Base-by-base conservation (phyloP, 371 early-diverging fungal genomes). In the Coemansia sp. region DNA sequence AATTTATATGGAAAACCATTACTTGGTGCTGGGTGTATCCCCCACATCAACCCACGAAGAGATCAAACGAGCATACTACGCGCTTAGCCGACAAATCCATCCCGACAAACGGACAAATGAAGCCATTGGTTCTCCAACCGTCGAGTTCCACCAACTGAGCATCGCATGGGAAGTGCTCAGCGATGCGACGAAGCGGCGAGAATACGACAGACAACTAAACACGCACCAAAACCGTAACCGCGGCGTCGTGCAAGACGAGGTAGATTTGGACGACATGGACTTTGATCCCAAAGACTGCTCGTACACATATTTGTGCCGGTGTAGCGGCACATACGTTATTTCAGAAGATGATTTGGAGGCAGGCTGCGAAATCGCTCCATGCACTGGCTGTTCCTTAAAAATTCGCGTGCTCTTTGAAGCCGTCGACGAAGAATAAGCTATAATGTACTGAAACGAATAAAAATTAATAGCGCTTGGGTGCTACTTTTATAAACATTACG, bases 401-500 rank as follows among this genome's bases (percentile, higher is more conserved):
- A 78, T 82, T 37, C 48, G 59, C 1, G 83, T 82, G 11, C 33
- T 79, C 23, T 82, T 72, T 54, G 65, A 72, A 14, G 71, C 58
- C 4, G 51, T 57, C 1, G 68, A 64, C 6, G 60, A 71, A n/a
- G 25, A 37, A 52, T 23, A 52, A 23, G 53, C 9, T 23, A 23
- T 52, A 9, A 18, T 50, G 16, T 50, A 18, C 20, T 50, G 50
- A 20, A 50, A 50, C 20, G 16, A 20, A 50, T 50, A 50, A 50
- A 50, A 50, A 39, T 39, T 51, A 80, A 68, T 65, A 81, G 67
- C 84, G 82, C 70, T 89, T 89, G 7, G 89, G 89, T 52, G 88
- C 82, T 14, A 90, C 77, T 48, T 86, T 82, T 78, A 91, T 90
- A 30, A 90, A 85, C 62, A 89, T 80, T 51, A 90, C 87, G 33